Evolutionary conservation across 2,329 filamentous ascomycete species (phyloP).

Genomic region (Periglandula ipomoeae): DNA sequence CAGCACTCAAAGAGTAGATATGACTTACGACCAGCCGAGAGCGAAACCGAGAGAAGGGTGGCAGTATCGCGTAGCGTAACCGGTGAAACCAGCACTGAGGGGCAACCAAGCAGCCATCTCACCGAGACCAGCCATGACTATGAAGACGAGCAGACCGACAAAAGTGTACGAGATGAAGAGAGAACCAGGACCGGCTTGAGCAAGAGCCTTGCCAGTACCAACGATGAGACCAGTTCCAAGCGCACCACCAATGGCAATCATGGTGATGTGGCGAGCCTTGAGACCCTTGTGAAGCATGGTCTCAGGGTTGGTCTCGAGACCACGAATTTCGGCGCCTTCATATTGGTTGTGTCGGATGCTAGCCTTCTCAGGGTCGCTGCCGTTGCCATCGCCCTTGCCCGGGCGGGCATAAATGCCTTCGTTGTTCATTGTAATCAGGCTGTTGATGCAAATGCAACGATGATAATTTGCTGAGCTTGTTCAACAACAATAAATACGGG

Average conservation of each 20-base stretch:
- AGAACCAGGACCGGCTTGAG: slow-evolving; percentile 49
- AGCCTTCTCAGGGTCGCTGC: slow-evolving; percentile 13
- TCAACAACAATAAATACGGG: no score
- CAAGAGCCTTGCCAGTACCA: slow-evolving; percentile 49
- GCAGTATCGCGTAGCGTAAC: slow-evolving; percentile 70
- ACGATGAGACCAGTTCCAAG: slow-evolving; percentile 69
- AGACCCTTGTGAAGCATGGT: slow-evolving; percentile 43
- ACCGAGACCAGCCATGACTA: slow-evolving; percentile 73
- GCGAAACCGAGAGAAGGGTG: slow-evolving; percentile 75
- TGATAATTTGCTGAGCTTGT: neutral
- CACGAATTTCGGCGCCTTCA: slow-evolving; percentile 29
- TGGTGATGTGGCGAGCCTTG: slow-evolving; percentile 46
- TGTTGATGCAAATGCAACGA: neutral
- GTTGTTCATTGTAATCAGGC: slow-evolving; percentile 5
- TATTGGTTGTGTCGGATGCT: slow-evolving; percentile 8
- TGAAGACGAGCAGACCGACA: slow-evolving; percentile 63
- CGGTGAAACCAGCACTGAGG: slow-evolving; percentile 68
- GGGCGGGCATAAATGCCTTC: slow-evolving; percentile 12
- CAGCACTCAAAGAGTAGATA: neutral
- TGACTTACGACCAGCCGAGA: slow-evolving; percentile 58
- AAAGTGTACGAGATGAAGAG: slow-evolving; percentile 64
- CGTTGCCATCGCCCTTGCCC: slow-evolving; percentile 7
- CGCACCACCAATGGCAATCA: slow-evolving; percentile 65
- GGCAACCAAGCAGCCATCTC: slow-evolving; percentile 83
- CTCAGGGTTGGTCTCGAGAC: slow-evolving; percentile 39